Evolutionary conservation across 2,329 filamentous ascomycete species (phyloP), one percentile per base, ranked within the genome.

Genomic region (Cercospora nicotianae): DNA sequence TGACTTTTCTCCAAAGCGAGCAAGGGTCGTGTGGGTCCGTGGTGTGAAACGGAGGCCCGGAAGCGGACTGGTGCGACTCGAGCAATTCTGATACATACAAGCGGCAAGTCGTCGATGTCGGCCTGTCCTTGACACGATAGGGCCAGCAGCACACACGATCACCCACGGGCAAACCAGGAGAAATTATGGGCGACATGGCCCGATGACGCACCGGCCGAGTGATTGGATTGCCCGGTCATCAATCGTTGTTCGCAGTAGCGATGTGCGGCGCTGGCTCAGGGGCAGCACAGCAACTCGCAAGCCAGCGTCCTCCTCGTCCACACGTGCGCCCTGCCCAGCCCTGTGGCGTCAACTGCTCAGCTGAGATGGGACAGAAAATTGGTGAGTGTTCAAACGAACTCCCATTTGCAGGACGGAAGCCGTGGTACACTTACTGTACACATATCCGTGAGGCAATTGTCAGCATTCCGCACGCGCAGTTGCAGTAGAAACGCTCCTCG

Each of bases 1-100:
- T 64, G 48, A 64, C 61, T 64, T 64, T 64, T 20, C 61, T 42
- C 16, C 62, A 36, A 55, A 51, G 45, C 45, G 45, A 51, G 45
- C 45, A 20, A 51, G 45, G 45, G 45, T 23, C 18, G 18, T 6
- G 45, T 51, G 45, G 42, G n/a, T 23, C 42, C 18, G 45, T 20
- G 18, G 45, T 20, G 28, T 48, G 26, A 63, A 51, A 60, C 58
- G 58, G 58, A 23, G 45, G 18, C 45, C 23, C 45, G 45, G 45
- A 51, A 51, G 45, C 45, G 45, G 18, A 51, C 36, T 48, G 60
- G 60, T 48, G 60, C 60, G 62, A 64, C 62, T 33, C 16, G 48
- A 26, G 48, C 62, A 33, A 13, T 51, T 28, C 48, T 55, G 62
- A 64, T 57, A 42, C 62, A 64, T 57, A 42, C 62, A 63, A 51